These are phyloP conservation scores for Cladophialophora chaetospira DNA, from an alignment of 2,329 filamentous ascomycete genomes.

Conservation along the genomic window DNA sequence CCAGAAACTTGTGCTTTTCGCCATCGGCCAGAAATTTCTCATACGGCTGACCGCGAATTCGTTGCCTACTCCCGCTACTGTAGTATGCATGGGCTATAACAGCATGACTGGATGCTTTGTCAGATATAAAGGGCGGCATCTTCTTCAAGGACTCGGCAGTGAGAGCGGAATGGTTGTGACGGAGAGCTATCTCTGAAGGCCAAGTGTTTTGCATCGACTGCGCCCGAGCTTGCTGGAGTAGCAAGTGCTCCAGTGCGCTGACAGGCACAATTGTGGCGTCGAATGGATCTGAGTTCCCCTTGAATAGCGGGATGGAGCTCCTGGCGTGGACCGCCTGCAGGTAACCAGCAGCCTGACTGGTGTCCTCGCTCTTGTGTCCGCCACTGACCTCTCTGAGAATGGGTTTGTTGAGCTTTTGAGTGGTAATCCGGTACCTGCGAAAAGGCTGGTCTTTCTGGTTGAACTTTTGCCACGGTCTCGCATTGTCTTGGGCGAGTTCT, in stretches of 20 bases:
- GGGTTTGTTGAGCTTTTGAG: not conserved
- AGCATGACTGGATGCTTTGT: conserved; percentile 7
- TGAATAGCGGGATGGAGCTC: conserved; percentile 1
- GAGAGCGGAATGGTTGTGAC: conserved; percentile 4
- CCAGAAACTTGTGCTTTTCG: conserved; percentile 9
- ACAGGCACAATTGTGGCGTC: conserved; percentile 1
- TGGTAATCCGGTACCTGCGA: not conserved
- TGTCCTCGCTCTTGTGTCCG: not conserved
- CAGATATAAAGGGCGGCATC: not conserved
- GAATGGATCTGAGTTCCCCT: conserved; percentile 5
- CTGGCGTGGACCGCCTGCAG: not conserved
- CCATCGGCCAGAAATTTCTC: not conserved
- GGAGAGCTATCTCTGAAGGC: conserved; percentile 9
- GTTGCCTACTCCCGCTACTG: conserved; percentile 1
- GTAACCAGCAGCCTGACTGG: not conserved
- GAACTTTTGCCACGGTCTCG: not conserved
- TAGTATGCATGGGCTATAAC: conserved; percentile 8
- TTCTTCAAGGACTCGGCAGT: conserved; percentile 4
- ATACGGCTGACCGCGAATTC: not conserved
- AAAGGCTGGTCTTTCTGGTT: not conserved
- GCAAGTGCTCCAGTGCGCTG: conserved; percentile 10
- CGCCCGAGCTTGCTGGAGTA: conserved; percentile 6
- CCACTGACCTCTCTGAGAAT: not conserved
- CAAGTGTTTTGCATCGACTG: conserved; percentile 9
- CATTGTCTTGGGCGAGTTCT: not conserved